A percentile compares a stretch with the other conserved stretches of the same genome.
Evolutionary conservation across 2,329 filamentous ascomycete species (phyloP).

Genomic region (Aspergillus neotritici): DNA sequence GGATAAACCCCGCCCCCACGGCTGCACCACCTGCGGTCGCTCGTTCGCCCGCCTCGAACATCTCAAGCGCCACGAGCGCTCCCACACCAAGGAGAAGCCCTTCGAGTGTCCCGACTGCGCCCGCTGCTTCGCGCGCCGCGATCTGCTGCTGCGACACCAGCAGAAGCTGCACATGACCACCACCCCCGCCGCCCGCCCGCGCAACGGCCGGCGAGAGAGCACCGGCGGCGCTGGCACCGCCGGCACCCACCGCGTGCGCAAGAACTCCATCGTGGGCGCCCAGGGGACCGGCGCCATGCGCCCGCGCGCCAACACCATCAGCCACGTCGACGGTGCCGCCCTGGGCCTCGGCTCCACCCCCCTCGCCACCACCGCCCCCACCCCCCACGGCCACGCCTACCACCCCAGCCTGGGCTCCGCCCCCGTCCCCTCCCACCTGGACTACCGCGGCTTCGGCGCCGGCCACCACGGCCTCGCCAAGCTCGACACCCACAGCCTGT

Average conservation of each 20-base stretch:
- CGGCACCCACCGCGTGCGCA: slow-evolving; percentile 70
- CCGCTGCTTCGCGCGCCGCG: slow-evolving; percentile 88
- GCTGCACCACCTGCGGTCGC: slow-evolving; percentile 83
- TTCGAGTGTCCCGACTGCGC: slow-evolving; percentile 95
- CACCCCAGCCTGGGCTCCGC: slow-evolving; percentile 70
- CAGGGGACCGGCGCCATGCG: slow-evolving; percentile 57
- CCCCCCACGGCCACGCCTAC: slow-evolving; percentile 49
- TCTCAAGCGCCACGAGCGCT: slow-evolving; percentile 92
- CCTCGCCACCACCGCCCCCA: slow-evolving; percentile 16
- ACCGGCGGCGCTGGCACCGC: slow-evolving; percentile 60
- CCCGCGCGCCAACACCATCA: slow-evolving; percentile 91
- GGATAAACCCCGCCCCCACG: slow-evolving; percentile 92
- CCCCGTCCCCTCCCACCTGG: slow-evolving; percentile 48
- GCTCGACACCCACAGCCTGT: slow-evolving; percentile 71
- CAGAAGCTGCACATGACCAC: slow-evolving; percentile 96
- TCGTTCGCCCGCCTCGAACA: slow-evolving; percentile 95
- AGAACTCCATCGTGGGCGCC: slow-evolving; percentile 73
- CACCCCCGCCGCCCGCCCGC: slow-evolving; percentile 77
- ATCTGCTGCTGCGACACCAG: slow-evolving; percentile 88
- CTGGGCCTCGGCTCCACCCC: slow-evolving; percentile 56
- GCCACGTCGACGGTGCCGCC: slow-evolving; percentile 74
- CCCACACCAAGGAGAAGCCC: slow-evolving; percentile 98
- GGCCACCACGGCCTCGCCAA: slow-evolving; percentile 60
- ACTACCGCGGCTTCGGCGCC: slow-evolving; percentile 62
- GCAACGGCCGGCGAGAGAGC: slow-evolving; percentile 80